These are phyloP conservation scores for Vanilla planifolia DNA, from an alignment of 106 monocot species.

Conservation along the genomic window DNA sequence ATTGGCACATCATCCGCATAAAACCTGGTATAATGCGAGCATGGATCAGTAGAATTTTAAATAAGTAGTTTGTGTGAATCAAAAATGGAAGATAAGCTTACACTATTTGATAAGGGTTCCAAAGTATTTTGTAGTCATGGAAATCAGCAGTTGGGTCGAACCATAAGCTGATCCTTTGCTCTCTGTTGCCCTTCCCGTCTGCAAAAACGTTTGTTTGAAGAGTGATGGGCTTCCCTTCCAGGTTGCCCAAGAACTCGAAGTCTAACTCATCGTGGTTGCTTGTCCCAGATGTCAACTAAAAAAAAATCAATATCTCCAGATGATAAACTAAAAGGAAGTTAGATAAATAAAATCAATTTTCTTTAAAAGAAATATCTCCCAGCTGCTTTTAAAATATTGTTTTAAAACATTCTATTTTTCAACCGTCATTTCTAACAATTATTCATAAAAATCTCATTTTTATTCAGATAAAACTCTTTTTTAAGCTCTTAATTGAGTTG, in stretches of 20 bases:
- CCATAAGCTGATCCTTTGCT: slow-evolving; percentile 27
- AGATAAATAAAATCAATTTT: no score
- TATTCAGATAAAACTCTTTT: no score
- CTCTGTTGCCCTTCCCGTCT: slow-evolving; percentile 25
- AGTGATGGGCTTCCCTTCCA: slow-evolving; percentile 21
- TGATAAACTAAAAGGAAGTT: no score
- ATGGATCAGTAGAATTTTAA: no score
- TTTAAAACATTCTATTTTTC: no score
- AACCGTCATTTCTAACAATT: no score
- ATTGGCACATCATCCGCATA: slow-evolving; percentile 58
- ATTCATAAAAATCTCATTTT: no score
- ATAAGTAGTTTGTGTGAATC: no score
- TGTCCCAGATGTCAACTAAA: slow-evolving; percentile 13
- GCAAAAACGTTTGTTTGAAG: slow-evolving; percentile 42
- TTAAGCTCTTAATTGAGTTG: no score
- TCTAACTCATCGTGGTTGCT: slow-evolving; percentile 30
- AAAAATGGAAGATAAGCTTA: slow-evolving; percentile 9
- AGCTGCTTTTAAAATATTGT: no score
- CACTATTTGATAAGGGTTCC: slow-evolving; percentile 57
- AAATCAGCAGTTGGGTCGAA: slow-evolving; percentile 32
- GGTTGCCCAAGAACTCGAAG: slow-evolving; percentile 48
- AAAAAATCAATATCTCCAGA: neutral
- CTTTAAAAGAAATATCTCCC: no score
- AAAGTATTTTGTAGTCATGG: slow-evolving; percentile 33
- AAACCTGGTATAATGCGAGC: slow-evolving; percentile 28